These are phyloP conservation scores for Eucalyptus lansdowneana DNA, from an alignment of 345 rosid genomes.

Conservation along the genomic window DNA sequence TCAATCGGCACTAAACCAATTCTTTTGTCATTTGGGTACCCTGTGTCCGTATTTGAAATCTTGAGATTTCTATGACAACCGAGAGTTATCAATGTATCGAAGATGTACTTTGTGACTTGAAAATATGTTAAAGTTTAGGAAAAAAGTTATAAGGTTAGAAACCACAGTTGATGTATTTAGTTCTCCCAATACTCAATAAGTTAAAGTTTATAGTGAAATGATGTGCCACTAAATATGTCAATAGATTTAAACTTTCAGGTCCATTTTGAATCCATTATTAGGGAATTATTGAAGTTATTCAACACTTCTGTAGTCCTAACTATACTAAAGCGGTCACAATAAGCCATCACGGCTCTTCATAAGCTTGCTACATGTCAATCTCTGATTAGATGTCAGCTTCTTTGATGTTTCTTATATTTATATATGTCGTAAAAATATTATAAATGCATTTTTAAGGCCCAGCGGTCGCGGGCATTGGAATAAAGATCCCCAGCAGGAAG, in stretches of 20 bases:
- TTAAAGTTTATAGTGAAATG: not conserved
- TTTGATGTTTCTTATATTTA: not conserved
- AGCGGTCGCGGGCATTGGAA: no score
- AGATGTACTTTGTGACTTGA: no score
- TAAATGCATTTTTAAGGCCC: no score
- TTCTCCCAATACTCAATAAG: not conserved
- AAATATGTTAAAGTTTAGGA: not conserved
- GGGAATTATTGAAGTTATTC: not conserved
- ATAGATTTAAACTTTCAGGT: not conserved
- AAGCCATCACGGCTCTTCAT: not conserved
- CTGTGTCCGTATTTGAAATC: no score
- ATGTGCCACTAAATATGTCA: not conserved
- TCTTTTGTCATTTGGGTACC: fast-evolving
- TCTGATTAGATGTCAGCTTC: not conserved
- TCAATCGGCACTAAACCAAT: no score
- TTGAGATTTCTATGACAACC: fast-evolving
- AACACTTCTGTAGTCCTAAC: not conserved
- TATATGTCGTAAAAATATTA: not conserved
- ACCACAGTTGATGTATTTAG: not conserved
- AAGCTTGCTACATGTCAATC: not conserved
- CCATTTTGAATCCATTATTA: not conserved
- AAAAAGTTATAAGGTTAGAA: not conserved
- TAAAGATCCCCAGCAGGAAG: no score
- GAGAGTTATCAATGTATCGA: fast-evolving
- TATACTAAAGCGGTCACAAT: not conserved